A percentile compares a stretch with the other conserved stretches of the same genome.
Evolutionary conservation across 2,329 filamentous ascomycete species (phyloP).

Genomic region (Pseudogymnoascus pannorum): DNA sequence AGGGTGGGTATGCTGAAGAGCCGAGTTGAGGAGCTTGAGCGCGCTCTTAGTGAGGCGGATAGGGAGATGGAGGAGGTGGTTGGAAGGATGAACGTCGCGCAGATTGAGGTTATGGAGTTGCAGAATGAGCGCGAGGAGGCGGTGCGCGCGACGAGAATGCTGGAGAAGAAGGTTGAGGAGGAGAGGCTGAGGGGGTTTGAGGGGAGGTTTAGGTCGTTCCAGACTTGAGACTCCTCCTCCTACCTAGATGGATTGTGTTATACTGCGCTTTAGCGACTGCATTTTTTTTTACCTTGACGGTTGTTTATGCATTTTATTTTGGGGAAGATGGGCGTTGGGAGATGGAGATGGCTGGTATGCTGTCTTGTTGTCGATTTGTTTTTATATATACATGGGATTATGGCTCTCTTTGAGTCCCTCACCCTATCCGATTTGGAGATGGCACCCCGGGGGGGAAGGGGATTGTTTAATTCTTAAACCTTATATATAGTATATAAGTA

Average conservation of each 20-base stretch:
- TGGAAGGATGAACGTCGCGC: slow-evolving; percentile 70
- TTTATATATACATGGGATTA: neutral
- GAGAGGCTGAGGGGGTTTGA: slow-evolving; percentile 25
- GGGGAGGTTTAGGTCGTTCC: slow-evolving; percentile 21
- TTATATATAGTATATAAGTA: slow-evolving; percentile 5
- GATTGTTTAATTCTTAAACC: neutral
- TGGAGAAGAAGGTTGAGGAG: slow-evolving; percentile 58
- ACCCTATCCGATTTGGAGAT: no score
- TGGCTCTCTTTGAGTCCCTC: neutral
- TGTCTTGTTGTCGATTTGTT: neutral
- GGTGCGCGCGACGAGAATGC: slow-evolving; percentile 59
- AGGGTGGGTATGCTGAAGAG: slow-evolving; percentile 70
- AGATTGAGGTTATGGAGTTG: slow-evolving; percentile 75
- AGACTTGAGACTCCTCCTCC: neutral
- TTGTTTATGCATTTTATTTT: neutral
- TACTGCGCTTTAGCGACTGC: neutral
- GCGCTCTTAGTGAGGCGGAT: slow-evolving; percentile 67
- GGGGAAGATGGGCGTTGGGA: neutral
- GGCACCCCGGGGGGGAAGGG: neutral
- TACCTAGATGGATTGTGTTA: neutral
- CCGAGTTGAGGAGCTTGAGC: slow-evolving; percentile 78
- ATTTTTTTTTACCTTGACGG: neutral
- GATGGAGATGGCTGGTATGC: neutral
- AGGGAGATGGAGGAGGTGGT: slow-evolving; percentile 80
- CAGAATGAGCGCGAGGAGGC: slow-evolving; percentile 70